phyloP scores from a whole-genome alignment of 2,329 filamentous ascomycete species.

The Ophiognomonia clavigignenti-juglandacearum region DNA sequence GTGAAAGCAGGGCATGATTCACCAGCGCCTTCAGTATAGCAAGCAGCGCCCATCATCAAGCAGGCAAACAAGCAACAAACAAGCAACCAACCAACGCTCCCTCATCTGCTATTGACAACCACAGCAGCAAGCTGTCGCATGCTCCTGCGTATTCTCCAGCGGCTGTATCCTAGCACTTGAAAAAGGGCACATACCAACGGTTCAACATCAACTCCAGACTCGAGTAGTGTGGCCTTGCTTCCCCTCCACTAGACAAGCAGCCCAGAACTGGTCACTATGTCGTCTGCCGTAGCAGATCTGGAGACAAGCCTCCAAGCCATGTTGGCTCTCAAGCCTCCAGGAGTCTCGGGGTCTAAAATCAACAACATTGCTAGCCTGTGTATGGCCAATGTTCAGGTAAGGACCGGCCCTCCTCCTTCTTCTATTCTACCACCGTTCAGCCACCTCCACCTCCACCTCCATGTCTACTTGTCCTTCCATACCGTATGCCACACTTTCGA shows the following conservation, averaged over 20 bases:
- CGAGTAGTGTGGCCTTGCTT: neutral
- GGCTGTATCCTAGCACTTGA: conserved; percentile 4
- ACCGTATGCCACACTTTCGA: conserved; percentile 11
- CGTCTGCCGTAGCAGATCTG: conserved; percentile 84
- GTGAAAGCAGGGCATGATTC: too few species aligned
- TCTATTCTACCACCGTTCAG: too few species aligned
- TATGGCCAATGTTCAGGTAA: conserved; percentile 85
- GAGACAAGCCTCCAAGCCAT: conserved; percentile 88
- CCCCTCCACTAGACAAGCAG: neutral
- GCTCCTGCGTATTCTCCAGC: neutral
- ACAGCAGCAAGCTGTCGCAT: conserved; percentile 6
- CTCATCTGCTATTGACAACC: conserved; percentile 9
- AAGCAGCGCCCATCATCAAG: too few species aligned
- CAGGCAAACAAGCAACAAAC: too few species aligned
- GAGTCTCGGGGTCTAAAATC: conserved; percentile 91
- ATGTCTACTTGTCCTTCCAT: neutral
- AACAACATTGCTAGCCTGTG: conserved; percentile 81
- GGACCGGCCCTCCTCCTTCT: too few species aligned
- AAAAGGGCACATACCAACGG: neutral
- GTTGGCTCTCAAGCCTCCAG: conserved; percentile 85
- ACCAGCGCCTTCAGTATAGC: too few species aligned
- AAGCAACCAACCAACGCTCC: conserved; percentile 2
- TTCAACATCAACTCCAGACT: too few species aligned
- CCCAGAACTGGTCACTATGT: conserved; percentile 47
- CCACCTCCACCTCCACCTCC: too few species aligned